Base-by-base conservation (phyloP, 768 basidiomycete genomes). In the Mrakia blollopis region DNA sequence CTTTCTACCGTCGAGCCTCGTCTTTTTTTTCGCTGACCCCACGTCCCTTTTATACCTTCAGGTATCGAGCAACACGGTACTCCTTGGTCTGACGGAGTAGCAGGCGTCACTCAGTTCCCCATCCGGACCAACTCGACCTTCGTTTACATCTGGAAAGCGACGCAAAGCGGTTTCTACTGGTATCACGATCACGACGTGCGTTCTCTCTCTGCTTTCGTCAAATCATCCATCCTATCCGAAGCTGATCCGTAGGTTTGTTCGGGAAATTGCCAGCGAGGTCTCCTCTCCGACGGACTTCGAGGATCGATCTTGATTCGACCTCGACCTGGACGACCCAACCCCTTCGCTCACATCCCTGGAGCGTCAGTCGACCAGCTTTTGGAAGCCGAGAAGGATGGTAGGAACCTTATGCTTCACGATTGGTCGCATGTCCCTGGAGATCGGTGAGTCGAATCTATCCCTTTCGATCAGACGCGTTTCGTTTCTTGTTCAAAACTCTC, bases 251-350 rank as follows among this genome's bases (percentile, higher is more conserved):
- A n/a, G n/a, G n/a, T 13, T 44, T 44, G 5, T 13, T 44, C 11
- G 11, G 10, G 10, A 9, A 13, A 44, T 11, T 11, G n/a, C 44
- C 47, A 57, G 57, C 62, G 62, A 32, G 62, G n/a, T 32, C 62
- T 63, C 28, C 30, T 63, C 30, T n/a, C n/a, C 18, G 62, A 63
- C 30, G 62, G 62, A n/a, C 11, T 63, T 14, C 62, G 62, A 63
- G 62, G 62, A 0, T 32, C 35, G 30, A 63, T 63, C 28, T 32
- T 32, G 10, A 63, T 63, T 63, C 62, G 30, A 30, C 62, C 62
- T 63, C 62, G 62, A 63, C 62, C 62, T 32, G 62, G 30, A 11
- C n/a, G 62, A 63, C 62, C 62, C 32, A 63, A 63, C 11, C 62
- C 62, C 0, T 63, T 63, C 32, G n/a, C 62, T 21, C 62, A 37